These are phyloP conservation scores for Phialocephala subalpina DNA, from an alignment of 2,329 filamentous ascomycete genomes.

Conservation along the genomic window DNA sequence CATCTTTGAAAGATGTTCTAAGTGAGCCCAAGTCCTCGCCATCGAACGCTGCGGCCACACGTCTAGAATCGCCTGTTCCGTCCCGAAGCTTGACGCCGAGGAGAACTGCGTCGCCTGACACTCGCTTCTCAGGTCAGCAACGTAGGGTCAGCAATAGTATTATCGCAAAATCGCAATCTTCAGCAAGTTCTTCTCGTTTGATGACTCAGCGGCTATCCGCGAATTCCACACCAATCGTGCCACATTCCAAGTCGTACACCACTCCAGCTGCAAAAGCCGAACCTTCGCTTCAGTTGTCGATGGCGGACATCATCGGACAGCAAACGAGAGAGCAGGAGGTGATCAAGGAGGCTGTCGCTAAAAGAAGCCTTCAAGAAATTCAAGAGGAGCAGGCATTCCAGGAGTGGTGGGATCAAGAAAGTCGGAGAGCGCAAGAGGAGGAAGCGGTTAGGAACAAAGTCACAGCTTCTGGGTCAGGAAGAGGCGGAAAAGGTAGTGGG, in stretches of 20 bases:
- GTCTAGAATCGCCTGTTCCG: constrained; percentile 26
- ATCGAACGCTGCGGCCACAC: constrained; percentile 40
- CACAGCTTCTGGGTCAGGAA: neutral
- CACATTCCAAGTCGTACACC: constrained; percentile 69
- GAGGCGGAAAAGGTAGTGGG: constrained; percentile 14
- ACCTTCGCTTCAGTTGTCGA: constrained; percentile 72
- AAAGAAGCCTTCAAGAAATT: constrained; percentile 90
- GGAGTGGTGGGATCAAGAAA: constrained; percentile 94
- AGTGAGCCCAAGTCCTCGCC: constrained; percentile 43
- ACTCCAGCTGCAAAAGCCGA: constrained; percentile 66
- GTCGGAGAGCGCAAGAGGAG: constrained; percentile 66
- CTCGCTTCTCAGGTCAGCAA: constrained; percentile 66
- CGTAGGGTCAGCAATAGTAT: constrained; percentile 30
- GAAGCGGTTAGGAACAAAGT: constrained; percentile 34
- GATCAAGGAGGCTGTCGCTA: constrained; percentile 84
- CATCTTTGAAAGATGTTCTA: constrained; percentile 59
- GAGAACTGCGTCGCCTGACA: constrained; percentile 67
- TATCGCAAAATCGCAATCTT: constrained; percentile 26
- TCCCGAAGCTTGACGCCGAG: constrained; percentile 49
- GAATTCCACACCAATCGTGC: constrained; percentile 52
- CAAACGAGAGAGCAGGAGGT: constrained; percentile 86
- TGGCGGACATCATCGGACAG: constrained; percentile 88
- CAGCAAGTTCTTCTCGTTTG: constrained; percentile 26
- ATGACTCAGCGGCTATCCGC: constrained; percentile 33
- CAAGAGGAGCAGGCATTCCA: constrained; percentile 97